Evolutionary conservation across 1,284 basidiomycete genomes (phyloP), one percentile per base, ranked within the genome.

Genomic region (Moesziomyces sp.): DNA sequence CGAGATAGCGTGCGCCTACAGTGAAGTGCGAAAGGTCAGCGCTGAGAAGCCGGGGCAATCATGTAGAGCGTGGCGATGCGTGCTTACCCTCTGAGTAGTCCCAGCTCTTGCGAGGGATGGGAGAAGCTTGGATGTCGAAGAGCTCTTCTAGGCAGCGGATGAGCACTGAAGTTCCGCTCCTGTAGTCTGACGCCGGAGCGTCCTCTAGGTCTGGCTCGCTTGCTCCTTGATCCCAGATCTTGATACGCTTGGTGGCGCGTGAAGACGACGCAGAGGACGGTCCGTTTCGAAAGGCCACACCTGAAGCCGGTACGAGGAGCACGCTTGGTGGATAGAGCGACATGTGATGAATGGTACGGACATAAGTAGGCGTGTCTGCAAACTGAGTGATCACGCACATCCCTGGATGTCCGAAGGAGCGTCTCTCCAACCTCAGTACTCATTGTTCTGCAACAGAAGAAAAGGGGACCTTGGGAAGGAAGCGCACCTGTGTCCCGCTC

Each of bases 291-390:
- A 38, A 26, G 3, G 16, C 14, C 10, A 42, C 7, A 13, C 48
- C 53, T 6, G 59, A 52, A 5, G 49, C 55, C 3, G 75, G 67
- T 0, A 76, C 59, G 6, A 97, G 86, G 38, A 96, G 86, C 16
- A 90, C 85, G 13, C 85, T 87, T 0, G 94, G 93, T 7, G 86
- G 87, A 77, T 94, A 90, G 10, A 93, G 83, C 67, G 90, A 89
- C 86, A 96, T 88, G 77, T 95, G 92, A 71, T 95, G 92, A 9
- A 95, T 85, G 0, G 92, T 93, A 82, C 92, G 93, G 61, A 93
- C 89, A 76, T 93, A 97, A 19, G 92, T 86, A 69, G 77, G 49
- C 8, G 77, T 76, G 55, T 83, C 81, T n/a, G 71, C 55, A 26
- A 77, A 55, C 92, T 94, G 78, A 8, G 60, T 51, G 43, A 51